phyloP scores from a whole-genome alignment of 768 basidiomycete species.

The Rhodosporidiobolus sp. region DNA sequence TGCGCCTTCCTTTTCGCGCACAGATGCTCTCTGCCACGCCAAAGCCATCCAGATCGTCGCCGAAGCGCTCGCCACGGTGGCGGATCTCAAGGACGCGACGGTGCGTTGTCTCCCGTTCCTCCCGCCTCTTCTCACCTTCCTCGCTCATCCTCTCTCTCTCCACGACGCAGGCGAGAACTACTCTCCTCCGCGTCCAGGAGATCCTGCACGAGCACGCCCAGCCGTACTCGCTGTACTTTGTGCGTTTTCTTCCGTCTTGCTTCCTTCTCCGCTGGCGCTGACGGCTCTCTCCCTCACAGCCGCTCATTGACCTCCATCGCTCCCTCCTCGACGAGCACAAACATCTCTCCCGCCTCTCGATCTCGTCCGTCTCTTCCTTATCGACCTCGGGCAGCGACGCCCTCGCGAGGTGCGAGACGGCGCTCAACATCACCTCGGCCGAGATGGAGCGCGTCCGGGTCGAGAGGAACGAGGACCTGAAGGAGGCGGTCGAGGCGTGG shows the following conservation, averaged over 20 bases:
- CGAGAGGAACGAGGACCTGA: slow-evolving; percentile 70
- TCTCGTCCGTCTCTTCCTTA: neutral
- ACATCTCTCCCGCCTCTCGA: neutral
- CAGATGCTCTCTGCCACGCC: slow-evolving; percentile 4
- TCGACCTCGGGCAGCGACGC: slow-evolving; percentile 47
- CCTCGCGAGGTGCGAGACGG: slow-evolving; percentile 76
- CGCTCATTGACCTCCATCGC: slow-evolving; percentile 20
- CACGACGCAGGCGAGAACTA: neutral
- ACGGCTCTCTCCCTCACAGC: neutral
- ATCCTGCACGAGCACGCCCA: slow-evolving; percentile 18
- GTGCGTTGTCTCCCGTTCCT: neutral
- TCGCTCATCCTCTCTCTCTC: no score
- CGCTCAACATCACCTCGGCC: slow-evolving; percentile 81
- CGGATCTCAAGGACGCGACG: neutral
- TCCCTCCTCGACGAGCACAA: slow-evolving; percentile 5
- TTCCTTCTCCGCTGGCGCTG: neutral
- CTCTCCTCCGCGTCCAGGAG: slow-evolving; percentile 10
- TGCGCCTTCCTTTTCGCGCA: no score
- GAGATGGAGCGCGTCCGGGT: slow-evolving; percentile 77
- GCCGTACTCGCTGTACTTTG: slow-evolving; percentile 4
- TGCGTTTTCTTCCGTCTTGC: neutral
- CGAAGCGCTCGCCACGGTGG: neutral
- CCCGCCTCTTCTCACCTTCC: neutral
- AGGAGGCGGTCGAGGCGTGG: slow-evolving; percentile 60
- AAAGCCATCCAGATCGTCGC: slow-evolving; percentile 22